A percentile compares a stretch with the other conserved stretches of the same genome.
phyloP scores from a whole-genome alignment of 371 early-diverging fungal species.

The Mucor saturninus region DNA sequence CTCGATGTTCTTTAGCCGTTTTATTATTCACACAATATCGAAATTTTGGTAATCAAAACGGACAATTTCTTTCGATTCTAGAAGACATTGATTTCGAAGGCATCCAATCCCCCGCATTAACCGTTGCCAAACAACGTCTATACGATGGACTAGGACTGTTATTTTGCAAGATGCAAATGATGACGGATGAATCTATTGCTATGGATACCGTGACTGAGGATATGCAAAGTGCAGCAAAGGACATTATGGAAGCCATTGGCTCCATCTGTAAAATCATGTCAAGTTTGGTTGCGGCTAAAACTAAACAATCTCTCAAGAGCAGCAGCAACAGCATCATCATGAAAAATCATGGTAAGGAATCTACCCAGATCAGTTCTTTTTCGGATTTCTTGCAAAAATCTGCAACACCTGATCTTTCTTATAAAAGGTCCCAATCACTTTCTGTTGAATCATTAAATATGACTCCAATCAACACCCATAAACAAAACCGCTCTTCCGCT shows the following conservation, averaged over 20 bases:
- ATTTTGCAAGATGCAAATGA: constrained; percentile 66
- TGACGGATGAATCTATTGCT: constrained; percentile 54
- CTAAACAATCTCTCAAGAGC: too few relatives aligned
- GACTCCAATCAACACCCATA: background rate
- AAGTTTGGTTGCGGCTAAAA: constrained; percentile 16
- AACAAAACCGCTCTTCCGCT: constrained; percentile 19
- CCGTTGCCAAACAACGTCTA: constrained; percentile 49
- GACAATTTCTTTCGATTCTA: constrained; percentile 47
- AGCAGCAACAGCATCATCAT: too few relatives aligned
- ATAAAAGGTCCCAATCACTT: constrained; percentile 2
- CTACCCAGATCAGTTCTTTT: background rate
- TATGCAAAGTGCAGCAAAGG: constrained; percentile 27
- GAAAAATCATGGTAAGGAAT: background rate
- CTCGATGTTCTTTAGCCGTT: constrained; percentile 57
- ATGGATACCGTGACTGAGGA: constrained; percentile 17
- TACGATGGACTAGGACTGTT: constrained; percentile 71
- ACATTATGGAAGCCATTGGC: constrained; percentile 31
- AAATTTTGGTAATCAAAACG: constrained; percentile 47
- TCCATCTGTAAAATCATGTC: constrained; percentile 31
- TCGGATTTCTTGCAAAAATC: background rate
- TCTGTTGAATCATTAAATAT: background rate
- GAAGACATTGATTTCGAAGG: constrained; percentile 44
- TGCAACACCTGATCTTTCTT: constrained; percentile 4
- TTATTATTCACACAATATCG: constrained; percentile 59
- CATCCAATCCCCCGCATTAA: constrained; percentile 23